Evolutionary conservation across 2,329 filamentous ascomycete species (phyloP), one percentile per base, ranked within the genome.

Genomic region (Acrodontium crateriforme): DNA sequence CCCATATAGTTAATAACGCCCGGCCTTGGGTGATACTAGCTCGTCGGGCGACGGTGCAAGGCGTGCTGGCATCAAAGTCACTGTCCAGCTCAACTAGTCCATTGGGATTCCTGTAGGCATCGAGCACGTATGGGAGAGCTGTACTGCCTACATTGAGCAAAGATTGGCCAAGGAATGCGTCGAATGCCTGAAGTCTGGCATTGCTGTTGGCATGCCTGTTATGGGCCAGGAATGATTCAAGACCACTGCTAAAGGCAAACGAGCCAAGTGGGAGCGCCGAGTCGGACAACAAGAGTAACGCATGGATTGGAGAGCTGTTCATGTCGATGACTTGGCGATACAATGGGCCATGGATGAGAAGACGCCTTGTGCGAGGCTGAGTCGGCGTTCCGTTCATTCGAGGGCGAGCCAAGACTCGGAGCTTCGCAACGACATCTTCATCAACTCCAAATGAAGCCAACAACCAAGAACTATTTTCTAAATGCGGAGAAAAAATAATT

Each of bases 161-260:
- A 3, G 79, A 83, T 13, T 80, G 60, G 8, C 68, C 64, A 10
- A 89, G 65, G 56, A 89, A 89, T 24, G 60, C 55, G 23, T 69
- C 49, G 53, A 83, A 78, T 13, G 63, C 62, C 11, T 41, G 44
- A 12, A 49, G 41, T 25, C 39, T 32, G 41, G 9, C 42, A 45
- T 2, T 46, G 46, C 35, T 54, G 59, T 40, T 63, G 62, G 57
- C 83, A 11, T 25, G 78, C 28, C 46, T 47, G 26, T 44, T 40
- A 59, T 89, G 81, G 3, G 77, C 75, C 11, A 85, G 71, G 52
- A 78, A 87, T 21, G 80, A 87, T 57, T 89, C 81, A 10, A 89
- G 67, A 3, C 80, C 80, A 41, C 72, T 78, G 60, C 74, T 81
- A 60, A 87, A 89, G 45, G 81, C 81, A 56, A 89, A 89, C n/a